These are phyloP conservation scores for Sporisorium graminicola DNA, from an alignment of 1,284 basidiomycete genomes.

Conservation along the genomic window DNA sequence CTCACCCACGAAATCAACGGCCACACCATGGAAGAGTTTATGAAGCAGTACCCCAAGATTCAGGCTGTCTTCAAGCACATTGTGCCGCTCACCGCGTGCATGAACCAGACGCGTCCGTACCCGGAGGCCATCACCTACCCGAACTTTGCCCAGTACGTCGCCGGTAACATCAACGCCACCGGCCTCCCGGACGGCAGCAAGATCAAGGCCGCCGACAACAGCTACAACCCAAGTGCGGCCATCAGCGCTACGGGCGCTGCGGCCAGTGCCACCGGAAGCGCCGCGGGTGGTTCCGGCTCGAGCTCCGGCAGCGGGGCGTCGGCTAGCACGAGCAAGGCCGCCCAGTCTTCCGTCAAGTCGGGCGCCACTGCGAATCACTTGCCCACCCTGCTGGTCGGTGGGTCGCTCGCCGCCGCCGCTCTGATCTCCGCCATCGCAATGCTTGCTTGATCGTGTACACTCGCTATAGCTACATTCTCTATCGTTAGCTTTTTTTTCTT, in stretches of 20 bases:
- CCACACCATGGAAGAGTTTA: constrained; percentile 63
- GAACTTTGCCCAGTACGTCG: constrained; percentile 56
- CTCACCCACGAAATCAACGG: constrained; percentile 67
- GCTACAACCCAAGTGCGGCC: constrained; percentile 32
- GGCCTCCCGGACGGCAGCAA: constrained; percentile 46
- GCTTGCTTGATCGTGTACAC: constrained; percentile 31
- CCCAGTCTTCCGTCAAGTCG: constrained; percentile 2
- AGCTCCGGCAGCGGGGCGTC: neutral
- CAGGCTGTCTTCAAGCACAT: constrained; percentile 63
- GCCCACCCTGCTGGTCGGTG: constrained; percentile 8
- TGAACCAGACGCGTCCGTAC: constrained; percentile 70
- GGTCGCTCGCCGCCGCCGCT: constrained; percentile 9
- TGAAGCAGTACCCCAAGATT: constrained; percentile 61
- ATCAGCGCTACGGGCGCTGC: constrained; percentile 22
- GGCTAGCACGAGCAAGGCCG: neutral
- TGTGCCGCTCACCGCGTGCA: constrained; percentile 66
- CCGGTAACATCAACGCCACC: constrained; percentile 57
- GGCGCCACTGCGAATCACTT: constrained; percentile 1
- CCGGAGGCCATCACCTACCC: constrained; percentile 71
- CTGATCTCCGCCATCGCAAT: constrained; percentile 26
- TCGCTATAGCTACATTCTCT: too few relatives aligned
- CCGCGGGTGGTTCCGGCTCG: neutral
- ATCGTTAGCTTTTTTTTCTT: neutral
- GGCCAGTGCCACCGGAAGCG: constrained; percentile 7
- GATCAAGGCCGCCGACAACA: constrained; percentile 42